These are phyloP conservation scores for Candida hungchunana DNA, from an alignment of 805 yeast genomes.

Conservation along the genomic window DNA sequence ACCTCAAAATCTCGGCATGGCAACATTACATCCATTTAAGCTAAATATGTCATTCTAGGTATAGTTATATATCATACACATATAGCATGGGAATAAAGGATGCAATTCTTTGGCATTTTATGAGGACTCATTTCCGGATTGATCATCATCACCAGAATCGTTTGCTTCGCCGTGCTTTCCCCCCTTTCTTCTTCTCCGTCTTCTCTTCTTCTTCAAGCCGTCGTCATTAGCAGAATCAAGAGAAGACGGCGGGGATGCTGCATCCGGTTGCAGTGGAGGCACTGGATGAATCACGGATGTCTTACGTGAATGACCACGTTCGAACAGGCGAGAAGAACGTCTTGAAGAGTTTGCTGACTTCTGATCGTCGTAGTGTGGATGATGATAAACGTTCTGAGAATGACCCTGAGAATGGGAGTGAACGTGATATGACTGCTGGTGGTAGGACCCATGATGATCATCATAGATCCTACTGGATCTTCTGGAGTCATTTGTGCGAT, in stretches of 20 bases:
- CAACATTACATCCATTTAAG: no score
- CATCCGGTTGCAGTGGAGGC: not conserved
- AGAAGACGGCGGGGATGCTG: not conserved
- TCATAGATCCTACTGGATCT: constrained; percentile 8
- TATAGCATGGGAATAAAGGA: no score
- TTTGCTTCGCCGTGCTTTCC: not conserved
- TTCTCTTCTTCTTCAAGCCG: constrained; percentile 14
- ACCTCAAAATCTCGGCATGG: no score
- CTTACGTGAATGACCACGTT: constrained; percentile 1
- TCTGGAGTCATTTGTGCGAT: constrained; percentile 4
- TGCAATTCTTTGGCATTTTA: no score
- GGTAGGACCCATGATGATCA: not conserved
- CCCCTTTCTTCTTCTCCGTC: constrained; percentile 13
- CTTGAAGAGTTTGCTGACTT: constrained; percentile 6
- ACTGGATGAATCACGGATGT: not conserved
- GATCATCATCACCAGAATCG: constrained; percentile 5
- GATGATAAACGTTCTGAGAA: constrained; percentile 3
- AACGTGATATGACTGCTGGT: no score
- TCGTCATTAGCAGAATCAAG: no score
- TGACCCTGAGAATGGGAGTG: not conserved
- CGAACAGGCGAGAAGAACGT: constrained; percentile 7
- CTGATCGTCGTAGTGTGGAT: constrained; percentile 1
- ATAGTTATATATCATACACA: no score
- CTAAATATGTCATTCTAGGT: no score
- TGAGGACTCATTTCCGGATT: constrained; percentile 7